These are phyloP conservation scores for Diddensiella santjacobensis DNA, from an alignment of 805 yeast genomes.

Conservation along the genomic window DNA sequence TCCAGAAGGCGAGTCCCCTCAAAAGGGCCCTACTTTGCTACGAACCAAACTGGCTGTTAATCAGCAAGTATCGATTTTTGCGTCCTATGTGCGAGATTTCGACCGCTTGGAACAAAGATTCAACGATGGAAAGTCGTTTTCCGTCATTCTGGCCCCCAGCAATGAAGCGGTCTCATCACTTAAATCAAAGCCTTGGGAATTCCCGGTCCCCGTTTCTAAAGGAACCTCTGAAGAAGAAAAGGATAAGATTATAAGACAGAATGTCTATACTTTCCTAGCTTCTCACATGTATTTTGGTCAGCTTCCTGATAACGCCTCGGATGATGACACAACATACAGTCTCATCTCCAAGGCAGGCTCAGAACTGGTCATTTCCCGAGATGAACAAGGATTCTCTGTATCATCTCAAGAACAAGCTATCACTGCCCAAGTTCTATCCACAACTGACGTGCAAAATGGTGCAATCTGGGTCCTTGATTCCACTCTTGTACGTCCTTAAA, in stretches of 20 bases:
- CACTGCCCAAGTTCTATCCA: conserved; percentile 21
- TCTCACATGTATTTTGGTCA: conserved; percentile 52
- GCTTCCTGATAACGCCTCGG: conserved; percentile 8
- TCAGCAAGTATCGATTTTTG: conserved; percentile 53
- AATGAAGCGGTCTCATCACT: conserved; percentile 55
- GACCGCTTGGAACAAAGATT: conserved; percentile 46
- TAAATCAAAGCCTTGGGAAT: conserved; percentile 73
- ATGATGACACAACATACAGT: conserved; percentile 2
- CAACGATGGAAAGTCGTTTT: conserved; percentile 40
- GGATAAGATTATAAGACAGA: conserved; percentile 48
- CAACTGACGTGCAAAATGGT: conserved; percentile 28
- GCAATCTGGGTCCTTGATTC: conserved; percentile 29
- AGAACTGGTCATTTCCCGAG: conserved; percentile 4
- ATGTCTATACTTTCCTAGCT: conserved; percentile 55
- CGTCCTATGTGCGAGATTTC: conserved; percentile 67
- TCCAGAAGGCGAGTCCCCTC: conserved; percentile 30
- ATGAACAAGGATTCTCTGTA: conserved; percentile 9
- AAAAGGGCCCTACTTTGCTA: conserved; percentile 30
- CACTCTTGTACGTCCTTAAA: conserved; percentile 18
- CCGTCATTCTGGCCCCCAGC: conserved; percentile 67
- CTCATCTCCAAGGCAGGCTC: conserved; percentile 13
- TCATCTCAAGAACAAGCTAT: conserved; percentile 9
- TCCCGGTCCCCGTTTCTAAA: conserved; percentile 50
- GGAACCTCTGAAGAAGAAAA: conserved; percentile 37
- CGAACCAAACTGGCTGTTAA: conserved; percentile 40